phyloP scores from a whole-genome alignment of 257 asterid genomes.

The Nicotiana benthamiana region DNA sequence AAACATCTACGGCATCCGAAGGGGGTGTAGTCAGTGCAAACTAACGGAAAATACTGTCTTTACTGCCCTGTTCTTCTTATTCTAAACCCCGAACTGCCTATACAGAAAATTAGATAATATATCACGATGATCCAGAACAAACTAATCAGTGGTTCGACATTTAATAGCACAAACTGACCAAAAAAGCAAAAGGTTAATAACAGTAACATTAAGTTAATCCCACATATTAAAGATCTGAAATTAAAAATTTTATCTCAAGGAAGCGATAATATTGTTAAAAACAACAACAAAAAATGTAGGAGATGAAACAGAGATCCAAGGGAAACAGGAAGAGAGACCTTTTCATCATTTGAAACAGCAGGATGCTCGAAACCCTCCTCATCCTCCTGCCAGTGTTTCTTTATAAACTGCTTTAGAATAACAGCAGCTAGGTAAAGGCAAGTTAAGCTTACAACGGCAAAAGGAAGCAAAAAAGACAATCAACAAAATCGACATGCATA shows the following conservation, averaged over 20 bases:
- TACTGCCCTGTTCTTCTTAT: not conserved
- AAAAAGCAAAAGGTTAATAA: not conserved
- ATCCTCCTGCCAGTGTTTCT: constrained; percentile 80
- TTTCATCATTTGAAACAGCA: constrained; percentile 62
- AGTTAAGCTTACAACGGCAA: constrained; percentile 44
- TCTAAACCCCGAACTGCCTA: not conserved
- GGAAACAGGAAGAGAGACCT: constrained; percentile 34
- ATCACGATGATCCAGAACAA: not conserved
- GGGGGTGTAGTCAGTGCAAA: not conserved
- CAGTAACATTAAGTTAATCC: not conserved
- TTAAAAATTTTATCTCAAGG: not conserved
- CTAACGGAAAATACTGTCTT: not conserved
- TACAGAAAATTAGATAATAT: not conserved
- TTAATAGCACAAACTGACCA: not conserved
- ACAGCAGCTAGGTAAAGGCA: constrained; percentile 80
- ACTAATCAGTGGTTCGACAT: not conserved
- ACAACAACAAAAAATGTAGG: not conserved
- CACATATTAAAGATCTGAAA: not conserved
- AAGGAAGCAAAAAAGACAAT: not conserved
- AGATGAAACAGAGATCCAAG: not conserved
- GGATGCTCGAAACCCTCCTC: constrained; percentile 92
- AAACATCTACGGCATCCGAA: not conserved
- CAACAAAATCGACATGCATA: not conserved
- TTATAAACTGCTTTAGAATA: constrained; percentile 75
- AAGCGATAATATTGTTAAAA: not conserved